Evolutionary conservation across 148 eudicot genomes (phyloP), one percentile per base, ranked within the genome.

Genomic region (Chenopodium berlandieri): DNA sequence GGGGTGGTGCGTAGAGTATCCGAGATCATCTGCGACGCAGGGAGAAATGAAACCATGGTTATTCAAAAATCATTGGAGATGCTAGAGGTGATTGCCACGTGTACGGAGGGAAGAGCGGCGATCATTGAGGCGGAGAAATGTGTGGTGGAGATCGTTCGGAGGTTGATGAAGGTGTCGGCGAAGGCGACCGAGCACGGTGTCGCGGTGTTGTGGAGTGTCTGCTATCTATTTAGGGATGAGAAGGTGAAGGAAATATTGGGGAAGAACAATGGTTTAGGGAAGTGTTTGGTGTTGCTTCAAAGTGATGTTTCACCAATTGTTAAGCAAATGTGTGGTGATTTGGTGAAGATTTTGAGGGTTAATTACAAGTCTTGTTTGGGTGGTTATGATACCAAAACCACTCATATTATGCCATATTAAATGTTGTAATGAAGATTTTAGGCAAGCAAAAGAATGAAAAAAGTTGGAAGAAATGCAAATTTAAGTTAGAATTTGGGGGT

Each of bases 281-380:
- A 91, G 87, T 90, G 87, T 50, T 79, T 94, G 89, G 74, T 94
- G 76, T 85, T 94, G 78, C 88, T 94, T 94, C 98, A 94, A 87
- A 94, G 96, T 78, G 82, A 85, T 81, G 90, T 96, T 30, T 75
- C 88, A 22, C 86, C 85, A 23, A 72, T 73, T 3, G 91, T 87
- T 16, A 91, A 85, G 84, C 85, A 87, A 76, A 91, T 94, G 96
- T 90, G 96, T 71, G 77, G 82, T 0, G 98, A 91, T 70, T 84
- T 94, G 86, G 87, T 94, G 27, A 90, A 88, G 87, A 91, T 90
- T 75, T 87, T 94, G 84, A 88, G 92, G 83, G 90, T 84, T 58
- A 82, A 83, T 84, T 83, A 88, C 3, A 90, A 86, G 85, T 88
- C 91, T 32, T 84, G 87, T 77, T 83, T 91, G 87, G 85, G 89